These are phyloP conservation scores for Lagenidium giganteum DNA, from an alignment of 352 stramenopile genomes.

Conservation along the genomic window DNA sequence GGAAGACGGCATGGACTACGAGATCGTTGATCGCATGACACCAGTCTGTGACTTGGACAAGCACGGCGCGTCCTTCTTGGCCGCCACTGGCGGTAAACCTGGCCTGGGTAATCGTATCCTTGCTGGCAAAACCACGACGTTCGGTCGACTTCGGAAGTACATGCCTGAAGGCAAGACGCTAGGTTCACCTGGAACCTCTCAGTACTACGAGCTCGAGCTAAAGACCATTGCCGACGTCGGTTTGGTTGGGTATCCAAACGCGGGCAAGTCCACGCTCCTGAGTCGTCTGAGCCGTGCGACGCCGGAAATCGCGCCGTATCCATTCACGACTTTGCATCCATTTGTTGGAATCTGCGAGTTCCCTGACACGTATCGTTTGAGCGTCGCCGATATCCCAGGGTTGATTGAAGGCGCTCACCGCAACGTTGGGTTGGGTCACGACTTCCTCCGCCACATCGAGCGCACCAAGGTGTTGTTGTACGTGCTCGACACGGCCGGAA, in stretches of 20 bases:
- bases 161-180: conserved; percentile 76
- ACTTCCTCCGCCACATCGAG: conserved; percentile 99
- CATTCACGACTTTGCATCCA: conserved; percentile 97
- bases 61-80: conserved; percentile 59
- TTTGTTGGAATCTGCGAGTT: conserved; percentile 95
- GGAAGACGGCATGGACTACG: conserved; percentile 68
- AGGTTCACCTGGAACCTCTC: conserved; percentile 89
- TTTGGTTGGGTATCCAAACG: conserved; percentile 99
- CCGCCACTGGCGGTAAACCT: conserved; percentile 75
- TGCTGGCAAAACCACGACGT: conserved; percentile 76
- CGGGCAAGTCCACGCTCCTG: conserved; percentile 96
- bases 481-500: conserved; percentile 77
- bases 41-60: conserved; percentile 75
- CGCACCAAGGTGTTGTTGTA: conserved; percentile 94
- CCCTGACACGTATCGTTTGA: conserved; percentile 90
- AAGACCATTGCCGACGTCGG: conserved; percentile 98
- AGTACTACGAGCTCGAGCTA: conserved; percentile 97
- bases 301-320: conserved; percentile 95
- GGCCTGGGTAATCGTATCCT: conserved; percentile 84
- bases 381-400: conserved; percentile 86
- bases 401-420: conserved; percentile 90
- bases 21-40: conserved; percentile 80
- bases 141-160: conserved; percentile 74
- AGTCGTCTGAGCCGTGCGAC: conserved; percentile 89
- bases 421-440: conserved; percentile 97